Evolutionary conservation across 306 rosid genomes (phyloP).

Genomic region (Quercus engelmannii): DNA sequence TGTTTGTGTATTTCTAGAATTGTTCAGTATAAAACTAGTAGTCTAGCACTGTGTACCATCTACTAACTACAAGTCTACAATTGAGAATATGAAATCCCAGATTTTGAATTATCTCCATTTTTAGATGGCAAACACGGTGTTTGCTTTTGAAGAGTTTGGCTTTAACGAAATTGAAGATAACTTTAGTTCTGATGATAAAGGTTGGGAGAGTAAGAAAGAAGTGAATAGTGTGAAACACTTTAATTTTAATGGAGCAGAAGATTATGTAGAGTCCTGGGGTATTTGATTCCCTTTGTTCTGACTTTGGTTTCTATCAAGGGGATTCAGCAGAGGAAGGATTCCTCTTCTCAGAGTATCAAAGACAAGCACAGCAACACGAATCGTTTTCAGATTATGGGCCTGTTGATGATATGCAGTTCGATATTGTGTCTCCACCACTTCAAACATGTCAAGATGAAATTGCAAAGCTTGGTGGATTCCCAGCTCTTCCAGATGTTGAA

Average conservation of each 20-base stretch:
- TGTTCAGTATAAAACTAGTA: not conserved
- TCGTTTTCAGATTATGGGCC: constrained; percentile 26
- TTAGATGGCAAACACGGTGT: constrained; percentile 28
- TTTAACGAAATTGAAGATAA: constrained; percentile 25
- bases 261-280: constrained; percentile 16
- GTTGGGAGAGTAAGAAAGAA: constrained; percentile 18
- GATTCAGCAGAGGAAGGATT: constrained; percentile 11
- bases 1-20: no score
- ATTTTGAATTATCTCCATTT: constrained; percentile 3
- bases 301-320: constrained; percentile 20
- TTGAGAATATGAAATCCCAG: not conserved
- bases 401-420: constrained; percentile 31
- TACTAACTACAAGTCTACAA: not conserved
- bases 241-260: constrained; percentile 16
- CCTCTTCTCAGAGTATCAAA: constrained; percentile 25
- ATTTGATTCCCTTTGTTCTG: constrained; percentile 24
- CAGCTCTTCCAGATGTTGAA: constrained; percentile 18
- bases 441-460: constrained; percentile 22
- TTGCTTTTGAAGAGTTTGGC: constrained; percentile 23
- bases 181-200: constrained; percentile 21
- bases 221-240: constrained; percentile 8
- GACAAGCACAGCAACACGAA: constrained; percentile 26
- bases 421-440: constrained; percentile 36
- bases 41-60: not conserved
- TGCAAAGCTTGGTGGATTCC: constrained; percentile 16